A percentile compares a stretch with the other conserved stretches of the same genome.
These are phyloP conservation scores for Bisporella sp. DNA, from an alignment of 2,329 filamentous ascomycete species.

Conservation along the genomic window DNA sequence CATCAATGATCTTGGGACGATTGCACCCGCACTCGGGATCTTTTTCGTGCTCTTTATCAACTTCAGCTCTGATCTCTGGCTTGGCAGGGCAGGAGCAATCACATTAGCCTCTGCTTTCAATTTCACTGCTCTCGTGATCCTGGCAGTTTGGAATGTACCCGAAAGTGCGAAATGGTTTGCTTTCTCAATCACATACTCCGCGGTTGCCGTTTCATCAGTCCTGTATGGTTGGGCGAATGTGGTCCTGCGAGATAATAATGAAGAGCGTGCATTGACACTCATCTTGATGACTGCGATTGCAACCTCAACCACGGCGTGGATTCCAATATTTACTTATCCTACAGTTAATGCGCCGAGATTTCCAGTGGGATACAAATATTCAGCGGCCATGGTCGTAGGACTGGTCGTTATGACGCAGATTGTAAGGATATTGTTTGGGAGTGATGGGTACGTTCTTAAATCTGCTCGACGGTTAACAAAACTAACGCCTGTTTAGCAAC, in stretches of 20 bases:
- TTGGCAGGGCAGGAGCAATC: slow-evolving; percentile 48
- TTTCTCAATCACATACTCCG: slow-evolving; percentile 35
- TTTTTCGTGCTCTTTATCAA: slow-evolving; percentile 47
- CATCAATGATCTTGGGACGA: slow-evolving; percentile 45
- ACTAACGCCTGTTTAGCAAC: too few species aligned
- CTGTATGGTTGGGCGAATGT: slow-evolving; percentile 41
- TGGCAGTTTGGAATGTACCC: slow-evolving; percentile 48
- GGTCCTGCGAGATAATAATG: slow-evolving; percentile 29
- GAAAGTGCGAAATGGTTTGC: slow-evolving; percentile 47
- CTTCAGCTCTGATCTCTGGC: slow-evolving; percentile 46
- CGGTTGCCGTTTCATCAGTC: slow-evolving; percentile 37
- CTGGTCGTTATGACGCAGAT: not conserved
- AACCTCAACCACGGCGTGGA: slow-evolving; percentile 39
- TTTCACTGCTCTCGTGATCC: slow-evolving; percentile 41
- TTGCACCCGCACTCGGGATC: slow-evolving; percentile 47
- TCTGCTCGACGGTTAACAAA: too few species aligned
- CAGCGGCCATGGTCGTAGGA: not conserved
- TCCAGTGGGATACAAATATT: not conserved
- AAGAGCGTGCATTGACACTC: slow-evolving; percentile 34
- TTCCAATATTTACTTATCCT: slow-evolving; percentile 36
- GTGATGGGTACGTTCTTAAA: not conserved
- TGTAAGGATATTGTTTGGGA: not conserved
- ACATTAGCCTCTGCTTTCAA: slow-evolving; percentile 35
- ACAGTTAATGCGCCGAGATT: not conserved
- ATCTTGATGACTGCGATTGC: slow-evolving; percentile 35